Evolutionary conservation across 176 grass and related monocot species (phyloP).

Genomic region (Secale cereale): DNA sequence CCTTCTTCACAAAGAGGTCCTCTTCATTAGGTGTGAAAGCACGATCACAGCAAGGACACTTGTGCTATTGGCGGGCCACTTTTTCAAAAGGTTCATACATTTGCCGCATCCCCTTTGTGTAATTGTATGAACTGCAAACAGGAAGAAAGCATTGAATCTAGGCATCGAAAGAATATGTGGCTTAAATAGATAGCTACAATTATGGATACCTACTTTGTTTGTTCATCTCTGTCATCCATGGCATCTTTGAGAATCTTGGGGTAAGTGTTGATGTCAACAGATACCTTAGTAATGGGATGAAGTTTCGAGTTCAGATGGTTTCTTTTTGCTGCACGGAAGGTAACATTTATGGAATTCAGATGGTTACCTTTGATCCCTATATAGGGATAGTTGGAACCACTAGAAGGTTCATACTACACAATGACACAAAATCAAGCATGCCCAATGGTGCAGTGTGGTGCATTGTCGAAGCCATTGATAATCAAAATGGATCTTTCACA

Average conservation of each 20-base stretch:
- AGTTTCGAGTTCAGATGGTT: slow-evolving; percentile 64
- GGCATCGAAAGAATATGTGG: neutral
- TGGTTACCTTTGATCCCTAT: neutral
- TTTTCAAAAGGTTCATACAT: slow-evolving; percentile 86
- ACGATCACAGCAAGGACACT: slow-evolving; percentile 86
- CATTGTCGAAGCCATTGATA: neutral
- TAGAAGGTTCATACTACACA: neutral
- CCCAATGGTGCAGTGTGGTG: neutral
- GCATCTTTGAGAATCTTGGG: slow-evolving; percentile 70
- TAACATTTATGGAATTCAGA: neutral
- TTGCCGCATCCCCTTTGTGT: slow-evolving; percentile 67
- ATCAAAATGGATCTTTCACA: slow-evolving; percentile 12
- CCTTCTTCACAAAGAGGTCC: slow-evolving; percentile 90
- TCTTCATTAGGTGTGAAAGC: slow-evolving; percentile 85
- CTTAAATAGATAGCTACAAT: slow-evolving; percentile 20
- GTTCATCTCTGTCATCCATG: slow-evolving; percentile 79
- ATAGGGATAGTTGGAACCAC: neutral
- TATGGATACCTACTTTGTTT: slow-evolving; percentile 56
- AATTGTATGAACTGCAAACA: slow-evolving; percentile 56
- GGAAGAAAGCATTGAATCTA: slow-evolving; percentile 12
- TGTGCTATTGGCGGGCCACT: slow-evolving; percentile 71
- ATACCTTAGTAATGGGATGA: slow-evolving; percentile 46
- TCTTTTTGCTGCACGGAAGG: slow-evolving; percentile 62
- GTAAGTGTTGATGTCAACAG: slow-evolving; percentile 57
- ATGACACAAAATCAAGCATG: neutral